Conservation (phyloP, 2,329 filamentous ascomycete species). For the Volutella citrinella region DNA sequence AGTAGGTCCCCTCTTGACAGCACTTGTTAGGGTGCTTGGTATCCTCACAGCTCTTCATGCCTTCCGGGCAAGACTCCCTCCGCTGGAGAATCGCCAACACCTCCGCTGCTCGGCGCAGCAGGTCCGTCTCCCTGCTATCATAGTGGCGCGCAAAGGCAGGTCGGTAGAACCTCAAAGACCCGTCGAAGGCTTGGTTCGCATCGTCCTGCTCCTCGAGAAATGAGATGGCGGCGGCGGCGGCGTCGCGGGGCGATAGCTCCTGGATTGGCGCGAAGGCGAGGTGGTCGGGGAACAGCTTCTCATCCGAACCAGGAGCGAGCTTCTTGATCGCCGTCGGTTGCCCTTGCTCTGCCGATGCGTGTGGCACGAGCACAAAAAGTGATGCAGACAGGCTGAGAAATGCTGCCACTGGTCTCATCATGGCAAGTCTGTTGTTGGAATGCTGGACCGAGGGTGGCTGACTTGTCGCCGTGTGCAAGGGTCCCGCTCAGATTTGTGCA, state of each 20-base stretch:
- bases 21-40: constrained; percentile 70
- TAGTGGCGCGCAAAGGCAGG: constrained; percentile 52
- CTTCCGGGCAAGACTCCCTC: constrained; percentile 65
- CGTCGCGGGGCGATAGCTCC: constrained; percentile 24
- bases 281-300: constrained; percentile 73
- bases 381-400: constrained; percentile 40
- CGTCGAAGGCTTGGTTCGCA: constrained; percentile 13
- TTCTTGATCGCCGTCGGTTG: constrained; percentile 65
- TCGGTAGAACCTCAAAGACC: constrained; percentile 32
- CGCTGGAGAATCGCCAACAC: constrained; percentile 48
- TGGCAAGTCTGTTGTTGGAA: constrained; percentile 1
- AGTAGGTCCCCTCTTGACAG: constrained; percentile 64
- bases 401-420: constrained; percentile 37
- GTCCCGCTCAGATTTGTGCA: too few relatives aligned
- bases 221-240: constrained; percentile 29
- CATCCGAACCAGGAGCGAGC: constrained; percentile 66
- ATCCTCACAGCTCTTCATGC: constrained; percentile 60
- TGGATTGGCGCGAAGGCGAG: constrained; percentile 44
- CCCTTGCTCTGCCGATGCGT: constrained; percentile 30
- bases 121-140: constrained; percentile 19
- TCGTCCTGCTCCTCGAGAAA: constrained; percentile 27
- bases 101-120: constrained; percentile 44
- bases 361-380: constrained; percentile 44
- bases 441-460: too few relatives aligned
- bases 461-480: too few relatives aligned